Evolutionary conservation across 495 filamentous ascomycete genomes (phyloP).

Genomic region (Apiosordaria backusii): DNA sequence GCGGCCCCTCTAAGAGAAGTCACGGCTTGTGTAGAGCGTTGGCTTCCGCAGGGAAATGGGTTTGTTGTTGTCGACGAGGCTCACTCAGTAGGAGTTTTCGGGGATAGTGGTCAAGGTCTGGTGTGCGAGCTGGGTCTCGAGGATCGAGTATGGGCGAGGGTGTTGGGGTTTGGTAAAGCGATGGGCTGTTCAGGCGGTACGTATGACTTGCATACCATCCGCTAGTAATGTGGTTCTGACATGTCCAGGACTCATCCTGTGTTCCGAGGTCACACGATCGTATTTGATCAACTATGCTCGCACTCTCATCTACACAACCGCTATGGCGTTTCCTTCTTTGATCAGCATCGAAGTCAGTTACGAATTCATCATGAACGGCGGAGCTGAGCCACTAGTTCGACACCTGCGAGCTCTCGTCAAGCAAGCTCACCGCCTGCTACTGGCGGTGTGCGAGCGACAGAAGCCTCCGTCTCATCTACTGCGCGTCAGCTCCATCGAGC

Average conservation of each 20-base stretch:
- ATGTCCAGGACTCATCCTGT: constrained; percentile 49
- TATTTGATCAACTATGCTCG: constrained; percentile 64
- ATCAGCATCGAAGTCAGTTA: constrained; percentile 50
- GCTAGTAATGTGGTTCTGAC: constrained; percentile 27
- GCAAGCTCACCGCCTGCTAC: constrained; percentile 27
- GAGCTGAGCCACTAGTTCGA: constrained; percentile 35
- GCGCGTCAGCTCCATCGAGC: constrained; percentile 22
- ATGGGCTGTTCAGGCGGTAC: constrained; percentile 69
- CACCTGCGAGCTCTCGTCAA: constrained; percentile 27
- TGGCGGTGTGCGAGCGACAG: constrained; percentile 14
- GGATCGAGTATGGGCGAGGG: constrained; percentile 60
- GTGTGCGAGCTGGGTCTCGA: constrained; percentile 67
- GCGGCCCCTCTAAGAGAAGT: constrained; percentile 60
- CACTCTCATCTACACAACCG: constrained; percentile 59
- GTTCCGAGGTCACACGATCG: constrained; percentile 43
- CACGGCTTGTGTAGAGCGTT: constrained; percentile 51
- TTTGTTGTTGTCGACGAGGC: constrained; percentile 78
- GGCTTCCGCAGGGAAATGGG: constrained; percentile 57
- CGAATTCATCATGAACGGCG: constrained; percentile 43
- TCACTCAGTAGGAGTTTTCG: constrained; percentile 67
- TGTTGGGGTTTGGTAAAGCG: constrained; percentile 77
- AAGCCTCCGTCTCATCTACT: constrained; percentile 18
- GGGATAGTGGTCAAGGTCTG: constrained; percentile 59
- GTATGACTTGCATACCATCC: constrained; percentile 22
- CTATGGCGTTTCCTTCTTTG: constrained; percentile 53